Base-by-base conservation (phyloP, 805 yeast genomes). In the Wickerhamiella hasegawae region DNA sequence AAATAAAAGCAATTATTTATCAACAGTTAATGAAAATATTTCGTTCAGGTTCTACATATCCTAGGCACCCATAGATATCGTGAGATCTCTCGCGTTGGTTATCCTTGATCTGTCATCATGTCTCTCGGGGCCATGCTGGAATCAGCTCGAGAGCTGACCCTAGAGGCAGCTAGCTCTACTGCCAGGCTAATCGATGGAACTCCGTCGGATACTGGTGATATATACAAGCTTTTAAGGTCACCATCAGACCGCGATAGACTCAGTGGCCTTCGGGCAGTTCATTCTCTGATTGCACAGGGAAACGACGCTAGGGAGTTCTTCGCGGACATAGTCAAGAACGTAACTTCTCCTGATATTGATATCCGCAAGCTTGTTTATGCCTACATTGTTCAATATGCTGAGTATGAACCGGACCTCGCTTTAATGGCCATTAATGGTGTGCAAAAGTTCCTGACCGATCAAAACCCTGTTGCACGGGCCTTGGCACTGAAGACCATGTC, bases 381-480 rank as follows among this genome's bases (percentile, higher is more conserved):
- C 1, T 82, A 81, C 45, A 58, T 90, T 33, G 59, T 75, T 29
- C 65, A 79, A 37, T 83, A 72, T 52, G 90, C 94, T 18, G 92
- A 82, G 42, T 55, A 63, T 37, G 85, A 82, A 45, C 94, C 90
- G 8, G 94, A 85, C 52, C 68, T 81, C n/a, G 90, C 97, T 2
- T 65, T 90, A 16, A 62, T 90, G 31, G 73, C 94, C 1, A 80
- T 90, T 44, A 90, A 90, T 54, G 80, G 96, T 1, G 79, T 90
- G 33, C 98, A 90, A 54, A 83, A 80, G 55, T 66, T 82, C 1
- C 57, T 87, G 20, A 62, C 67, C 8, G 94, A 83, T 46, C 71
- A 72, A 44, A 68, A 67, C 40, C 77, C 92, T 2, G 65, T 70
- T 9, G 61, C 67, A 14, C 62, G 97, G 42, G 69, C 85, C 2